These are phyloP conservation scores for Sequoiadendron giganteum DNA, from an alignment of 75 land plant species.

Conservation along the genomic window DNA sequence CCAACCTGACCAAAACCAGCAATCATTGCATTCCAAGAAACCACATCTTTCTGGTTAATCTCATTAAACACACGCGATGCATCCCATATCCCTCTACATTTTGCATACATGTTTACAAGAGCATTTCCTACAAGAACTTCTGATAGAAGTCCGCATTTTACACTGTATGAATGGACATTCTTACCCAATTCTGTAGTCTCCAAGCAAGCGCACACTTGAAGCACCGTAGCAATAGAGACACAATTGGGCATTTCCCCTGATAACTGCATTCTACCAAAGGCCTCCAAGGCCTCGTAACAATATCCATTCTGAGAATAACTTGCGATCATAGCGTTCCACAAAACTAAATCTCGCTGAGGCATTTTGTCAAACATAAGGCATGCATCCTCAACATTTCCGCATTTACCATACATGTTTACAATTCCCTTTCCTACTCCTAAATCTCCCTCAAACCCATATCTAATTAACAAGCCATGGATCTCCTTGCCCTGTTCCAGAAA, in stretches of 20 bases:
- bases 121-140: constrained; percentile 39
- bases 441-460: constrained; percentile 6
- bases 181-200: constrained; percentile 38
- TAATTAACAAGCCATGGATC: not conserved
- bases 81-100: constrained; percentile 42
- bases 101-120: constrained; percentile 73
- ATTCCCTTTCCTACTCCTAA: constrained; percentile 19
- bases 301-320: constrained; percentile 9
- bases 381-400: constrained; percentile 16
- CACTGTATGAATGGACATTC: constrained; percentile 41
- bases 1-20: constrained; percentile 1
- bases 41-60: constrained; percentile 28
- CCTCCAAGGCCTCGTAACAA: constrained; percentile 30
- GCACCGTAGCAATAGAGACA: constrained; percentile 32
- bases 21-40: constrained; percentile 11
- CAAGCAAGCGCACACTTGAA: constrained; percentile 24
- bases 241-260: constrained; percentile 31
- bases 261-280: constrained; percentile 47
- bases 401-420: constrained; percentile 26
- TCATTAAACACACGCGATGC: constrained; percentile 34
- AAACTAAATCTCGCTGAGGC: constrained; percentile 16
- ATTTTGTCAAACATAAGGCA: constrained; percentile 16
- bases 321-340: constrained; percentile 10
- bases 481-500: not conserved
- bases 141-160: constrained; percentile 24